A percentile compares a stretch with the other conserved stretches of the same genome.
Evolutionary conservation across 2,329 filamentous ascomycete genomes (phyloP).

Genomic region (Thielaviopsis euricoi): DNA sequence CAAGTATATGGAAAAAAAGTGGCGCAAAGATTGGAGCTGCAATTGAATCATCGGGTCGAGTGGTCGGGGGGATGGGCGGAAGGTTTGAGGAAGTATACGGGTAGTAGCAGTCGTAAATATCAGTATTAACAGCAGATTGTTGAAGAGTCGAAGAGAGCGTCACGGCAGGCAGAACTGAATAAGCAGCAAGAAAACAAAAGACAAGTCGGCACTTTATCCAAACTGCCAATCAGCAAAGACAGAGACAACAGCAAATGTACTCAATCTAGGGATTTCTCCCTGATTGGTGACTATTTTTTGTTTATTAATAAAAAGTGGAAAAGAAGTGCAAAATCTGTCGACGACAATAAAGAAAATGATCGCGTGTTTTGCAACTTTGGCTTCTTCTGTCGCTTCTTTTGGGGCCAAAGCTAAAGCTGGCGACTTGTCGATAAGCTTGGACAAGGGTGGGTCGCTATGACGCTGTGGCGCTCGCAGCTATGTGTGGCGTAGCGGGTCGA

Average conservation of each 20-base stretch:
- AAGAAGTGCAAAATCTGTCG: not conserved
- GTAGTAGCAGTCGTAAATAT: too few species aligned
- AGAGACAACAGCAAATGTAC: not conserved
- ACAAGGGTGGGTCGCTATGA: not conserved
- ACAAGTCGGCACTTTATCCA: too few species aligned
- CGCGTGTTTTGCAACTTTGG: constrained; percentile 5
- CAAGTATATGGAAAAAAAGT: constrained; percentile 1
- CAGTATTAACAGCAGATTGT: too few species aligned
- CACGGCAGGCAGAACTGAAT: too few species aligned
- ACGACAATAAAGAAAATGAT: not conserved
- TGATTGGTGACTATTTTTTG: too few species aligned
- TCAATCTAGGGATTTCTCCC: not conserved
- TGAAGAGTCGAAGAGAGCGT: too few species aligned
- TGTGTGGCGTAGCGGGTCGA: not conserved
- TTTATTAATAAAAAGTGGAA: not conserved
- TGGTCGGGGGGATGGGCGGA: not conserved
- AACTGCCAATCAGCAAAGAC: not conserved
- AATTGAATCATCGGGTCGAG: constrained; percentile 11
- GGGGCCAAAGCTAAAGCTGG: not conserved
- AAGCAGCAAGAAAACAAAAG: too few species aligned
- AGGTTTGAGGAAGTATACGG: too few species aligned
- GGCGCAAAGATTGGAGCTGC: not conserved
- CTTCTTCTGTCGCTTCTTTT: not conserved
- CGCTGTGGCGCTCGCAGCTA: not conserved
- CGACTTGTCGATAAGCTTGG: not conserved